Evolutionary conservation across 2,329 filamentous ascomycete species (phyloP).

Genomic region (Neopestalotiopsis sp.): DNA sequence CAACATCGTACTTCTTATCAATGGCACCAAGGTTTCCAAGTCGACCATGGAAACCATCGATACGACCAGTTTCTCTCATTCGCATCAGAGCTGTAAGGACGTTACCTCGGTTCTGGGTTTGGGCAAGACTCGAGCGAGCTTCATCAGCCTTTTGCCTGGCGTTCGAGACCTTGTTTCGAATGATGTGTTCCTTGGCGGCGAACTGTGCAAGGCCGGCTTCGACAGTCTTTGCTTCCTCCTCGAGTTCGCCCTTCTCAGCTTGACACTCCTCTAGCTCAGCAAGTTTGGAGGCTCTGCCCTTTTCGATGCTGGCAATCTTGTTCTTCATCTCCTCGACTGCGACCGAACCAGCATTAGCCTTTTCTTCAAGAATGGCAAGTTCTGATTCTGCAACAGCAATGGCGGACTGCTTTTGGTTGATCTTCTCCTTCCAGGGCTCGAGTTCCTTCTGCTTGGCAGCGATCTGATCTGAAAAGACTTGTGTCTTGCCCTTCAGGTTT

Average conservation of each 20-base stretch:
- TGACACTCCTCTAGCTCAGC: slow-evolving; percentile 79
- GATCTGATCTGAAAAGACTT: slow-evolving; percentile 92
- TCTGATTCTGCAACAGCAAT: slow-evolving; percentile 96
- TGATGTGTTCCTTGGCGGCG: slow-evolving; percentile 76
- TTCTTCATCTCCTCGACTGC: slow-evolving; percentile 82
- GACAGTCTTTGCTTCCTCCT: slow-evolving; percentile 75
- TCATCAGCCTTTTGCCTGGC: slow-evolving; percentile 96
- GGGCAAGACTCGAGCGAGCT: slow-evolving; percentile 86
- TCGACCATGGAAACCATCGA: slow-evolving; percentile 95
- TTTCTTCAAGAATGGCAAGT: slow-evolving; percentile 87
- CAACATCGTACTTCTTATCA: slow-evolving; percentile 91
- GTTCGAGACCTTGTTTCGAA: slow-evolving; percentile 84
- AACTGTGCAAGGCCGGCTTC: slow-evolving; percentile 76
- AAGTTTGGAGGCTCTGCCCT: slow-evolving; percentile 72
- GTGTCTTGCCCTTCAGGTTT: slow-evolving; percentile 91
- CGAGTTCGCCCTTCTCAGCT: slow-evolving; percentile 71
- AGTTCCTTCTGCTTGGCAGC: slow-evolving; percentile 89
- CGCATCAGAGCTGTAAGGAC: slow-evolving; percentile 92
- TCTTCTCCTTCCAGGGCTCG: slow-evolving; percentile 96
- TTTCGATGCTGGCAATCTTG: slow-evolving; percentile 77
- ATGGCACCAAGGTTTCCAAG: slow-evolving; percentile 94
- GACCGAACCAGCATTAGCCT: slow-evolving; percentile 83
- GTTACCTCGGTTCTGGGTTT: slow-evolving; percentile 90
- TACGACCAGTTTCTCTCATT: slow-evolving; percentile 92
- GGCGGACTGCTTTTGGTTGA: slow-evolving; percentile 92